A percentile compares a stretch with the other conserved stretches of the same genome.
These are phyloP conservation scores for Candida odintsovae DNA, from an alignment of 805 yeast genomes.

Conservation along the genomic window DNA sequence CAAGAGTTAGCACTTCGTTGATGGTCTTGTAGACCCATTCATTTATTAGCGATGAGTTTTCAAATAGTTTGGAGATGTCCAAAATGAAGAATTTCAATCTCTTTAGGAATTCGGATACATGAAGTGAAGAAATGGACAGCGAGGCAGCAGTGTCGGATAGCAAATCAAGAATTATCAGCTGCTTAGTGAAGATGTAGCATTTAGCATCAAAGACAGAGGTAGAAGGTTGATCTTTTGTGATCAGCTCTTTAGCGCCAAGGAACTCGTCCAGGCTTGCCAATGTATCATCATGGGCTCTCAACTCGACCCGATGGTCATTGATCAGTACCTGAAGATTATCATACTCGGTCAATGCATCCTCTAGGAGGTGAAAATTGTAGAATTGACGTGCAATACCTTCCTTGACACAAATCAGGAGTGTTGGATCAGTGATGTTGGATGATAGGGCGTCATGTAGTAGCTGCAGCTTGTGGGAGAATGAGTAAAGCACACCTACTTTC, in stretches of 20 bases:
- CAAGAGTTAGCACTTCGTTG: conserved; percentile 33
- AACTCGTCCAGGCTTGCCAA: neutral
- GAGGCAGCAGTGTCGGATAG: conserved; percentile 33
- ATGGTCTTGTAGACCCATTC: conserved; percentile 39
- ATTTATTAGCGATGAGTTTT: conserved; percentile 22
- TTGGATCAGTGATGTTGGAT: neutral
- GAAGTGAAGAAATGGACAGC: conserved; percentile 35
- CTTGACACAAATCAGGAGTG: conserved; percentile 29
- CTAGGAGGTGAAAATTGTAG: conserved; percentile 49
- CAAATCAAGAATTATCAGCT: conserved; percentile 30
- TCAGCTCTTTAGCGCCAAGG: neutral
- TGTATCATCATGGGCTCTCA: neutral
- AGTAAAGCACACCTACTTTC: conserved; percentile 43
- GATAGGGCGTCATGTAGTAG: conserved; percentile 3
- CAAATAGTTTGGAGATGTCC: conserved; percentile 28
- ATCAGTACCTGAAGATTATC: conserved; percentile 36
- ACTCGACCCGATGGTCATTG: conserved; percentile 12
- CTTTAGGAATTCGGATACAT: conserved; percentile 34
- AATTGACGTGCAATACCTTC: conserved; percentile 48
- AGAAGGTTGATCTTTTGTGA: neutral
- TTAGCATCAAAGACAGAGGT: conserved; percentile 10
- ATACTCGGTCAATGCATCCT: conserved; percentile 54
- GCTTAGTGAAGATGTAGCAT: conserved; percentile 32
- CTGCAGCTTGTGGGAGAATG: conserved; percentile 45
- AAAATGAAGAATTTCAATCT: conserved; percentile 30